A percentile compares a stretch with the other conserved stretches of the same genome.
These are phyloP conservation scores for Venturia asperata DNA, from an alignment of 2,329 filamentous ascomycete species.

Conservation along the genomic window DNA sequence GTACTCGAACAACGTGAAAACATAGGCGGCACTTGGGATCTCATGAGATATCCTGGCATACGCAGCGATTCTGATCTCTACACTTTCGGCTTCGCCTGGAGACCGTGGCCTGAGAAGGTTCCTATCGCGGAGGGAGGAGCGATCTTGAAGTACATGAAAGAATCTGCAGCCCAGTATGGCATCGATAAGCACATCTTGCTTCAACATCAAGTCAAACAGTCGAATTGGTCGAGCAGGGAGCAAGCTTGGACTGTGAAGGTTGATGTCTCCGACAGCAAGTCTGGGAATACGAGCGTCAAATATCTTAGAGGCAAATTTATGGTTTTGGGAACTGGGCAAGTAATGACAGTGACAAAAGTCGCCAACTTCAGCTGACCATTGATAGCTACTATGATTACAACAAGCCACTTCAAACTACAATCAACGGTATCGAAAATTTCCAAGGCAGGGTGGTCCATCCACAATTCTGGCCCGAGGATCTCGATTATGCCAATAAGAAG, in stretches of 20 bases:
- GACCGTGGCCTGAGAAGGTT: conserved; percentile 53
- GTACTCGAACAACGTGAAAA: conserved; percentile 60
- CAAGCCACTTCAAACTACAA: conserved; percentile 50
- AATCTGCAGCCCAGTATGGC: conserved; percentile 38
- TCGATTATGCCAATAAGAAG: conserved; percentile 59
- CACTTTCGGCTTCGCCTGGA: conserved; percentile 57
- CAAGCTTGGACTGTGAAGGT: conserved; percentile 43
- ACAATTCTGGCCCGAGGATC: conserved; percentile 67
- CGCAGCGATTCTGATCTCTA: conserved; percentile 44
- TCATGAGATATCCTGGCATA: conserved; percentile 70
- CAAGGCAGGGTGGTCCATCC: conserved; percentile 58
- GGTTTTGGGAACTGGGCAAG: conserved; percentile 52
- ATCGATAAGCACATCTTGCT: conserved; percentile 42
- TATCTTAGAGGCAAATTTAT: conserved; percentile 41
- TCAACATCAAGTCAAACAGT: conserved; percentile 36
- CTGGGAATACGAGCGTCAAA: conserved; percentile 29
- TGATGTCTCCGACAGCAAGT: conserved; percentile 26
- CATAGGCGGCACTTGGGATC: conserved; percentile 71
- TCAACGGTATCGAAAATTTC: conserved; percentile 63
- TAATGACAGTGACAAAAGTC: not conserved
- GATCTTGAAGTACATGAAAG: conserved; percentile 40
- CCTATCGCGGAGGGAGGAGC: conserved; percentile 41
- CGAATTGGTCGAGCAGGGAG: conserved; percentile 41
- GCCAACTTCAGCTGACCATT: not conserved
- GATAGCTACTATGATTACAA: conserved; percentile 62